Evolutionary conservation across 2,329 filamentous ascomycete genomes (phyloP).

Genomic region (Malbranchea cinnamomea): DNA sequence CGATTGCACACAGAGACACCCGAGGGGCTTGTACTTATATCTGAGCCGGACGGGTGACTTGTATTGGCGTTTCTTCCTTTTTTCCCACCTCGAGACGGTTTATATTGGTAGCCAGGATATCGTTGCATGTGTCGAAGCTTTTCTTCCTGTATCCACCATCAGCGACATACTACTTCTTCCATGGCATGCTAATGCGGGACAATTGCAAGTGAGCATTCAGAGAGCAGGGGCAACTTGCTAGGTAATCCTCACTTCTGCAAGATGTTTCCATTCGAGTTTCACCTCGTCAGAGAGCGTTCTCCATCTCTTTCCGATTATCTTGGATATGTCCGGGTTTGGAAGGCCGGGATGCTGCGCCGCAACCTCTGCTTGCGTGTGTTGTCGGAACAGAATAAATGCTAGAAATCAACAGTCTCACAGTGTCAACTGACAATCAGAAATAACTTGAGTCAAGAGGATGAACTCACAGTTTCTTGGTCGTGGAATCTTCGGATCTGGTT

Average conservation of each 20-base stretch:
- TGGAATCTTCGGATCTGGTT: conserved; percentile 56
- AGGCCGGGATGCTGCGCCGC: conserved; percentile 73
- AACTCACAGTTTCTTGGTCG: conserved; percentile 54
- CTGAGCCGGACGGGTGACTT: conserved; percentile 17
- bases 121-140: conserved; percentile 77
- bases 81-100: conserved; percentile 57
- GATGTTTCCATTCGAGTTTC: conserved; percentile 73
- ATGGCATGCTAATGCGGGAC: too few species aligned
- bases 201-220: too few species aligned
- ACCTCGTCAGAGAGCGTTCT: conserved; percentile 55
- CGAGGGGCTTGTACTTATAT: conserved; percentile 22
- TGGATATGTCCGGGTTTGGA: conserved; percentile 90
- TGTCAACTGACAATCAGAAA: conserved; percentile 10
- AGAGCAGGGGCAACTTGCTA: conserved; percentile 1
- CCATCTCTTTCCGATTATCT: conserved; percentile 94
- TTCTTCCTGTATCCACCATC: conserved; percentile 50
- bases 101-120: conserved; percentile 89
- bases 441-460: conserved; percentile 7
- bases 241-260: conserved; percentile 63
- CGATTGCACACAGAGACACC: conserved; percentile 25
- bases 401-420: conserved; percentile 8
- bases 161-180: conserved; percentile 6
- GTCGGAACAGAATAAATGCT: conserved; percentile 97
- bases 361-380: conserved; percentile 75
- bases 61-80: conserved; percentile 30